Conservation (phyloP, 495 filamentous ascomycete species). For the Trichoderma parareesei region DNA sequence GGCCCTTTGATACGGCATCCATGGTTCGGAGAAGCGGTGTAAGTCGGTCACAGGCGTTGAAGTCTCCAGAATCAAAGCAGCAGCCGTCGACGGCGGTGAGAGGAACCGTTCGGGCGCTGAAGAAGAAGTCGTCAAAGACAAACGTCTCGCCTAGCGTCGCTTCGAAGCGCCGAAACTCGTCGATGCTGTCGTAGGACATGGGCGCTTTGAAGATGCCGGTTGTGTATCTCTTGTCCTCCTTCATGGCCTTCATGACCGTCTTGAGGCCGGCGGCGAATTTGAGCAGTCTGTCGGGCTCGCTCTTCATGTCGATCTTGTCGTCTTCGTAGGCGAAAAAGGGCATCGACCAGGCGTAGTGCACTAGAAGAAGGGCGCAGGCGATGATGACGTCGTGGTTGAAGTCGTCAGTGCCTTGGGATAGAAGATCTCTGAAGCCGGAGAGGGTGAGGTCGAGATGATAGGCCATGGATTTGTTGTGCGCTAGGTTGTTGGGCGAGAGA, state of each 20-base stretch:
- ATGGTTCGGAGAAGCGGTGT: constrained; percentile 7
- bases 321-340: constrained; percentile 9
- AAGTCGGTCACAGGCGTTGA: constrained; percentile 7
- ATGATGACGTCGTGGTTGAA: constrained; percentile 6
- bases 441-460: constrained; percentile 12
- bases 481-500: not conserved
- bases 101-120: not conserved
- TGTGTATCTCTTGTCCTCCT: not conserved
- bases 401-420: not conserved
- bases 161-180: not conserved
- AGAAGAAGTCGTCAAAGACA: not conserved
- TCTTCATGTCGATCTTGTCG: not conserved
- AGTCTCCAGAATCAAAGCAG: not conserved
- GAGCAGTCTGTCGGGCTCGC: constrained; percentile 9
- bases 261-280: constrained; percentile 11
- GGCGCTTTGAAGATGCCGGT: not conserved
- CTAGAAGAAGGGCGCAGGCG: constrained; percentile 9
- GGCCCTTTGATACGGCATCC: constrained; percentile 3
- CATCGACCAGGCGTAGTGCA: constrained; percentile 13
- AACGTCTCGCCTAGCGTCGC: not conserved
- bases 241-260: constrained; percentile 5
- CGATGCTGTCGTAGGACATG: not conserved
- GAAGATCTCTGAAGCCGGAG: constrained; percentile 8
- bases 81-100: not conserved
- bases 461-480: constrained; percentile 2